Conservation (phyloP, 192 early-diverging fungal genomes). For the Coemansia sp. region DNA sequence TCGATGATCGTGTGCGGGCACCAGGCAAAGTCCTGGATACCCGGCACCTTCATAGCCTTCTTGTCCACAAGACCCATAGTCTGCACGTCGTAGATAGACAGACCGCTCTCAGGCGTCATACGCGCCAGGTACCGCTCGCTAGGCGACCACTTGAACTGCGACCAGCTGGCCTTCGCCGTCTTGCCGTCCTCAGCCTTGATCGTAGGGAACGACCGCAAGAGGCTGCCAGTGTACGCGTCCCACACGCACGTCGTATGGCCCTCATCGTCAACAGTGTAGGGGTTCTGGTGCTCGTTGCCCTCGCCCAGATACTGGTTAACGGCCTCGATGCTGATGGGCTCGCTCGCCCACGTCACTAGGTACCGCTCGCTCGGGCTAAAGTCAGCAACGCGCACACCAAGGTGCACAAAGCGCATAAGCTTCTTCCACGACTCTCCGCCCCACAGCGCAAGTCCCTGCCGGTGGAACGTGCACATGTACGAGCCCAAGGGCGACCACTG, state of each 20-base stretch:
- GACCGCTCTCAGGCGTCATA: slow-evolving; percentile 69
- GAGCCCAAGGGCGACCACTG: slow-evolving; percentile 95
- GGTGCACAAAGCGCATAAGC: slow-evolving; percentile 90
- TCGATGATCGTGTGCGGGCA: slow-evolving; percentile 58
- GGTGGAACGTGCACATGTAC: slow-evolving; percentile 93
- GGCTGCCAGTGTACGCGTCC: slow-evolving; percentile 84
- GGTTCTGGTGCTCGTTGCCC: slow-evolving; percentile 70
- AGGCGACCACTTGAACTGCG: slow-evolving; percentile 94
- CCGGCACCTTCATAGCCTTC: slow-evolving; percentile 87
- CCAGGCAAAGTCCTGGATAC: slow-evolving; percentile 81
- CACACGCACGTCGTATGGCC: slow-evolving; percentile 84
- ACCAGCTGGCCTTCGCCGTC: slow-evolving; percentile 72
- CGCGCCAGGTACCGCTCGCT: slow-evolving; percentile 95
- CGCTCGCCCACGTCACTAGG: slow-evolving; percentile 88
- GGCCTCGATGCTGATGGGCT: slow-evolving; percentile 73
- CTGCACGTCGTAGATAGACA: slow-evolving; percentile 93
- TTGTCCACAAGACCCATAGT: slow-evolving; percentile 91
- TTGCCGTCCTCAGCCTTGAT: slow-evolving; percentile 58
- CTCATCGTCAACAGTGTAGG: slow-evolving; percentile 69
- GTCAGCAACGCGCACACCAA: slow-evolving; percentile 87
- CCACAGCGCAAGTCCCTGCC: slow-evolving; percentile 94
- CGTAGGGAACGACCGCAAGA: slow-evolving; percentile 86
- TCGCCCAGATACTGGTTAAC: slow-evolving; percentile 37
- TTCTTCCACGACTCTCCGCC: slow-evolving; percentile 91
- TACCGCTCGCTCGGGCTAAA: slow-evolving; percentile 95